Evolutionary conservation across 495 filamentous ascomycete genomes (phyloP).

Genomic region (Talaromyces liani): DNA sequence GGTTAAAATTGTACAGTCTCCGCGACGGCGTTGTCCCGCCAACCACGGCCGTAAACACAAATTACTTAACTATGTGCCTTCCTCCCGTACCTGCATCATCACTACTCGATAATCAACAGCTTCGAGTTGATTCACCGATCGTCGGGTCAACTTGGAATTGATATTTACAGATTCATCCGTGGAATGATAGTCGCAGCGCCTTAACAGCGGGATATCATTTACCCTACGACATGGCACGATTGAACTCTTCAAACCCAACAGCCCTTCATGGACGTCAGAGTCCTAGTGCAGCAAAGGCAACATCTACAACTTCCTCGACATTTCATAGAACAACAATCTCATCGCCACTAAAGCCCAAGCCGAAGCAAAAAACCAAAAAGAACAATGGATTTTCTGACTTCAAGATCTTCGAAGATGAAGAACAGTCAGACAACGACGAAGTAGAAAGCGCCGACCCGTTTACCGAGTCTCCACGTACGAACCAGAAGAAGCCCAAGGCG

Average conservation of each 20-base stretch:
- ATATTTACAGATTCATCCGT: neutral
- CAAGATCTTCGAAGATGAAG: slow-evolving; percentile 7
- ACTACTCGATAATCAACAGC: neutral
- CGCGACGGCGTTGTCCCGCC: slow-evolving; percentile 5
- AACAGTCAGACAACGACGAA: neutral
- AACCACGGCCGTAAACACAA: slow-evolving; percentile 1
- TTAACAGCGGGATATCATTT: neutral
- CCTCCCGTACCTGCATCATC: neutral
- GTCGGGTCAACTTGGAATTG: neutral
- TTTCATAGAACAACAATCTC: neutral
- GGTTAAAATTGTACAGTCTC: too few relatives aligned
- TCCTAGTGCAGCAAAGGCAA: neutral
- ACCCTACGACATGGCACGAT: slow-evolving; percentile 1
- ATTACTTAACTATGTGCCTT: neutral
- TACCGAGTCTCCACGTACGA: neutral
- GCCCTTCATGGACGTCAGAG: neutral
- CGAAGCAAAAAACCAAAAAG: neutral
- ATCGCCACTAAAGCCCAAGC: slow-evolving; percentile 1
- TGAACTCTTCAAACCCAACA: slow-evolving; percentile 2
- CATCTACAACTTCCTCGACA: neutral
- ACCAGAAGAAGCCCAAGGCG: neutral
- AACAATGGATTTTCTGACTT: neutral
- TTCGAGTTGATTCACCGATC: neutral
- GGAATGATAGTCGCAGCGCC: neutral
- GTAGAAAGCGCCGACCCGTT: neutral